phyloP scores from a whole-genome alignment of 345 rosid genomes.

The Euphorbia pulcherrima region DNA sequence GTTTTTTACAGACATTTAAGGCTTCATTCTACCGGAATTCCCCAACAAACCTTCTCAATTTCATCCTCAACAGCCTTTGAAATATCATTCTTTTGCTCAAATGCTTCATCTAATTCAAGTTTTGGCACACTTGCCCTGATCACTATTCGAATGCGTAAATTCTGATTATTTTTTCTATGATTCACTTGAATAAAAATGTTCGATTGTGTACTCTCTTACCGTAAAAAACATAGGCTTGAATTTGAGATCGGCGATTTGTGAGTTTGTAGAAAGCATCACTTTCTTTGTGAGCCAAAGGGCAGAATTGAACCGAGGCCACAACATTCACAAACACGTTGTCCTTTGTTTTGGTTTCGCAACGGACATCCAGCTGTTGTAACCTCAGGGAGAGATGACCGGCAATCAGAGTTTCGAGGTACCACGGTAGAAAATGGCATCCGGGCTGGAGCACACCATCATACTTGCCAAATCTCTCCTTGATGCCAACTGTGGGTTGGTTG shows the following conservation, averaged over 20 bases:
- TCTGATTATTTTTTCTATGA: background rate
- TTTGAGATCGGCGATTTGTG: conserved; percentile 16
- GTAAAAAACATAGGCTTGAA: conserved; percentile 27
- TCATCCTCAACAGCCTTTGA: conserved; percentile 21
- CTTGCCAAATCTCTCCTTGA: conserved; percentile 21
- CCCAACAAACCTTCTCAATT: conserved; percentile 25
- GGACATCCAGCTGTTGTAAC: conserved; percentile 23
- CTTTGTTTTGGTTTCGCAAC: conserved; percentile 22
- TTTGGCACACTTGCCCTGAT: conserved; percentile 20
- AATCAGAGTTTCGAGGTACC: conserved; percentile 13
- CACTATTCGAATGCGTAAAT: conserved; percentile 11
- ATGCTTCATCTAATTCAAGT: conserved; percentile 19
- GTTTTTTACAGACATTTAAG: too few species aligned
- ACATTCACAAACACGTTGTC: conserved; percentile 25
- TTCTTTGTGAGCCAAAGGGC: conserved; percentile 16
- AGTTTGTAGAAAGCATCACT: conserved; percentile 22
- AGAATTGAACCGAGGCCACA: conserved; percentile 22
- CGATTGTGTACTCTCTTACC: background rate
- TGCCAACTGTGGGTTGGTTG: conserved; percentile 20
- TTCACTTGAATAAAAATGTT: background rate
- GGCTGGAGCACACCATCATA: conserved; percentile 16
- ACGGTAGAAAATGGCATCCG: conserved; percentile 23
- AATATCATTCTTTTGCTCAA: conserved; percentile 18
- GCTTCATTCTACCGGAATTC: too few species aligned
- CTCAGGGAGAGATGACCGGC: conserved; percentile 18